Evolutionary conservation across 305 asterid genomes (phyloP).

Genomic region (Fraxinus sp.): DNA sequence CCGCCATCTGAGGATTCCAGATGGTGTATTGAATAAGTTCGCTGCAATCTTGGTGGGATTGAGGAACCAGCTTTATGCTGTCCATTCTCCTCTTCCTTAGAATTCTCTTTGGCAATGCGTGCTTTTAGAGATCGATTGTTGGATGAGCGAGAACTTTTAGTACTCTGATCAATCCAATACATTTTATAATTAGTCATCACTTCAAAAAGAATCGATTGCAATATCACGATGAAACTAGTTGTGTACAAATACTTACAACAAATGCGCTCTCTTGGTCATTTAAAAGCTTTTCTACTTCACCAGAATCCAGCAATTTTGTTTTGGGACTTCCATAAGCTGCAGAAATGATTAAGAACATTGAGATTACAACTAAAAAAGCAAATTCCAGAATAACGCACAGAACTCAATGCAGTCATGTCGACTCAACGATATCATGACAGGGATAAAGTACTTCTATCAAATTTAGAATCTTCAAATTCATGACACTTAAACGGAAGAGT

Average conservation of each 20-base stretch:
- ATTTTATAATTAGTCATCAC: not conserved
- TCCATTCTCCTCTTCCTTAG: slow-evolving; percentile 25
- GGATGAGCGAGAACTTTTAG: slow-evolving; percentile 21
- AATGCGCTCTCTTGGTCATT: slow-evolving; percentile 35
- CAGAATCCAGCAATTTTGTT: slow-evolving; percentile 21
- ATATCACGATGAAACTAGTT: not conserved
- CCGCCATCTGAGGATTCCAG: slow-evolving; percentile 40
- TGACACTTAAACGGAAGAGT: not conserved
- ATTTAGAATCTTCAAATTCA: not conserved
- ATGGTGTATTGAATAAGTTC: slow-evolving; percentile 68
- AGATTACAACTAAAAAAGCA: not conserved
- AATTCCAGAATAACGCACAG: not conserved
- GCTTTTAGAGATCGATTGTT: slow-evolving; percentile 55
- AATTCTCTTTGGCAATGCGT: slow-evolving; percentile 43
- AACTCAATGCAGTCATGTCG: not conserved
- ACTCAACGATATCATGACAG: not conserved
- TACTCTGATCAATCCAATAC: slow-evolving; percentile 34
- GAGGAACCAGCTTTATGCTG: slow-evolving; percentile 25
- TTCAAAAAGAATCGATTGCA: not conserved
- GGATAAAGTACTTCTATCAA: not conserved
- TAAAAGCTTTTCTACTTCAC: slow-evolving; percentile 39
- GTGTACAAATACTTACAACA: slow-evolving; percentile 33
- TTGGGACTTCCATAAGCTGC: slow-evolving; percentile 39
- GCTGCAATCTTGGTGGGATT: slow-evolving; percentile 36
- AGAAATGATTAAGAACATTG: not conserved